phyloP scores from a whole-genome alignment of 2,329 filamentous ascomycete genomes.

The Calonectria hawksworthii region DNA sequence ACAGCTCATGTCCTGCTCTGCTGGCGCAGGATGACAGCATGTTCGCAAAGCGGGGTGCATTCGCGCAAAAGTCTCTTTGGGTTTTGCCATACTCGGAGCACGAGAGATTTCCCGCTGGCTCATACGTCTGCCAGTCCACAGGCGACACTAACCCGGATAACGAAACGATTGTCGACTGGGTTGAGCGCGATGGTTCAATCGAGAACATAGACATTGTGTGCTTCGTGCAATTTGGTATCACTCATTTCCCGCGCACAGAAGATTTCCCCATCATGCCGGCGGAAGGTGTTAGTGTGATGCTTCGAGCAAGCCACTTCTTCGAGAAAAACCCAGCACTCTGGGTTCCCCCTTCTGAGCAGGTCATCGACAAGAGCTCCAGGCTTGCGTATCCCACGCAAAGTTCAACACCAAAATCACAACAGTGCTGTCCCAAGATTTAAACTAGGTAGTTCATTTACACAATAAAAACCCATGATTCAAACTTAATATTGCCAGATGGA shows the following conservation, averaged over 20 bases:
- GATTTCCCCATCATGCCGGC: background rate
- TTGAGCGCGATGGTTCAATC: background rate
- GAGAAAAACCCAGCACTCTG: background rate
- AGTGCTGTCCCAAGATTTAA: background rate
- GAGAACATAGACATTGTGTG: conserved; percentile 1
- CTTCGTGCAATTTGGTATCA: conserved; percentile 3
- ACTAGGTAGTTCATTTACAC: background rate
- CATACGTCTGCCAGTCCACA: background rate
- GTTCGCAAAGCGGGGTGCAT: background rate
- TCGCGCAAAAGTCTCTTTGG: background rate
- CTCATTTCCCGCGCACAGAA: background rate
- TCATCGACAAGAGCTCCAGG: background rate
- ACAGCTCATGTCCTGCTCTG: background rate
- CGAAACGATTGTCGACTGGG: conserved; percentile 1
- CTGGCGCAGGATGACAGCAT: background rate
- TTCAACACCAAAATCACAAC: background rate
- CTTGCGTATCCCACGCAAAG: background rate
- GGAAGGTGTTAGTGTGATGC: background rate
- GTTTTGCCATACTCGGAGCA: background rate
- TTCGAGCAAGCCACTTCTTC: background rate
- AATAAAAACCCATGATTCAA: background rate
- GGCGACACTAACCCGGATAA: background rate
- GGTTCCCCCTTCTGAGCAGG: background rate
- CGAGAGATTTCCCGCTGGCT: background rate
- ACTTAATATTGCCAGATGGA: background rate